Percentiles rank a stretch among this genome's conserved stretches.
Conservation (phyloP, 2,329 filamentous ascomycete species). For the Cercospora zeina region DNA sequence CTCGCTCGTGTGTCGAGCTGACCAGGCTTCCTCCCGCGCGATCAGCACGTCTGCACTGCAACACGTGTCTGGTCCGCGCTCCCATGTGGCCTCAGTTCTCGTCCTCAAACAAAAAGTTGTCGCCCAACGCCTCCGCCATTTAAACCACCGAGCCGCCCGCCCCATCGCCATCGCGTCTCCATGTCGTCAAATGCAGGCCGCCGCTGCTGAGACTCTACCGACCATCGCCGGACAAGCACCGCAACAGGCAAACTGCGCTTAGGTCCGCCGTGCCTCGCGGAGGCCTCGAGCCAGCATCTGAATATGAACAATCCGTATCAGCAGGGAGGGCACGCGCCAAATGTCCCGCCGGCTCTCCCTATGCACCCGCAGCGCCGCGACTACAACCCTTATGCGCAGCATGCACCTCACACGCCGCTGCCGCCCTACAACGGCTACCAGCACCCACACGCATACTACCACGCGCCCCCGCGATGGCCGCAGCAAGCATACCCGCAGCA, state of each 20-base stretch:
- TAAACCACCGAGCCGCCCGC: background rate
- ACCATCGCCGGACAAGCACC: constrained; percentile 5
- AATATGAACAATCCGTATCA: constrained; percentile 20
- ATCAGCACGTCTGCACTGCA: constrained; percentile 4
- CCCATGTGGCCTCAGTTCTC: background rate
- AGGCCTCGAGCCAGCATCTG: constrained; percentile 7
- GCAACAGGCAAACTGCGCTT: constrained; percentile 6
- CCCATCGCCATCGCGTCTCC: background rate
- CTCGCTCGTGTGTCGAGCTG: background rate
- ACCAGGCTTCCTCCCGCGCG: background rate
- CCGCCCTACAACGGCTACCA: constrained; percentile 41
- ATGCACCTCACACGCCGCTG: constrained; percentile 43
- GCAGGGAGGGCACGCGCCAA: constrained; percentile 21
- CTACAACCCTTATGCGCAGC: constrained; percentile 39
- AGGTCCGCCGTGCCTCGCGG: constrained; percentile 12
- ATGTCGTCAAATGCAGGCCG: constrained; percentile 15
- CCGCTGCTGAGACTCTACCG: background rate
- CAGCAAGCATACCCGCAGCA: constrained; percentile 40
- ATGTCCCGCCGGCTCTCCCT: constrained; percentile 24
- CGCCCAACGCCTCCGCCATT: background rate
- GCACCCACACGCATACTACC: constrained; percentile 33
- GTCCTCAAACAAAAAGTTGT: background rate
- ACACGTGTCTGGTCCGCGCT: constrained; percentile 5
- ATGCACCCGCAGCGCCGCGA: constrained; percentile 37
- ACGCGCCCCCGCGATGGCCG: constrained; percentile 24